Evolutionary conservation across 352 stramenopile species (phyloP), one percentile per base, ranked within the genome.

Genomic region (Phytophthora hybrid): DNA sequence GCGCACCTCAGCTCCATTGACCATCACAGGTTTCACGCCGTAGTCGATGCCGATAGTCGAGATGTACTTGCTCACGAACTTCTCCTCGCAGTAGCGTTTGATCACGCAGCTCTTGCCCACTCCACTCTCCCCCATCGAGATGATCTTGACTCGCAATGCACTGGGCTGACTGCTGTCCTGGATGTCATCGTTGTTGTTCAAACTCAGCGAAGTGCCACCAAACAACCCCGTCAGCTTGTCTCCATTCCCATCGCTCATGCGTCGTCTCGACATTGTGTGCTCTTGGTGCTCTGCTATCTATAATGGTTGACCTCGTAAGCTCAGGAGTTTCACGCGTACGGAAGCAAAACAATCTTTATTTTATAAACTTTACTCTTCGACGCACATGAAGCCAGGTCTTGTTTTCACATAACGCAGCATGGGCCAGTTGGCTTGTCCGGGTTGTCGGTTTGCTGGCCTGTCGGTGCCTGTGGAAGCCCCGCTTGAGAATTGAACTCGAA

Each of bases 1-100:
- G 19, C 89, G 87, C 61, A 96, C 90, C 64, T 94, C 80, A 16
- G 84, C 67, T 23, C 87, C 84, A 31, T 84, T 76, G 13, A 98
- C 80, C 18, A 82, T 71, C 44, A 98, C 89, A 14, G 91, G 79
- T 65, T 98, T 98, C 46, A 98, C 94, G 53, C 96, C 95, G 69
- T 98, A 99, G 74, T 99, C 96, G 64, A 99, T 96, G 52, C 96
- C 97, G 68, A 99, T 98, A 5, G 97, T 99, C 41, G 90, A 93
- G 58, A 99, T 98, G 77, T 99, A 99, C 83, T 98, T 98, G 65
- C 77, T 90, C 26, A 98, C 91, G 74, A 99, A 99, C 75, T 97
- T 94, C 58, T 94, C 88, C 75, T 99, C 97, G 77, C 97, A 99
- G 78, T 98, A 99, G 6, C 95, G 90, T 71, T 99, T 99, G 69